Base-by-base conservation (phyloP, 2,329 filamentous ascomycete genomes). In the Fusarium neocosmosporiellum region DNA sequence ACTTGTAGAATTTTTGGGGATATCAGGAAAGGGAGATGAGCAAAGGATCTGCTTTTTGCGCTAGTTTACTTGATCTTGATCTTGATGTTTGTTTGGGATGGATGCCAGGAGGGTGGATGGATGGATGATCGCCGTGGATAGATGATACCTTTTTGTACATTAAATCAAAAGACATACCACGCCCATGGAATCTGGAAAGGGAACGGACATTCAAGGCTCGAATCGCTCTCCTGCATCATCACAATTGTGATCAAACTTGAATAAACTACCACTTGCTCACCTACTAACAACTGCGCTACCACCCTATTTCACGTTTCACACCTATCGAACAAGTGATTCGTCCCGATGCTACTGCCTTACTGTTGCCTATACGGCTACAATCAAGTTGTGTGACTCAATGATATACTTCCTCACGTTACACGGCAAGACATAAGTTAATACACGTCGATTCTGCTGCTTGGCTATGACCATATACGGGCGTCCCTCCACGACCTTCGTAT, bases 121-220 rank as follows among this genome's bases (percentile, higher is more conserved):
- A 41, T 54, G 27, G 55, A 65, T 41, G 37, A 65, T 48, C 39
- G 57, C 36, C 54, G 69, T 63, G 60, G 64, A 76, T 77, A 68
- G 64, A 77, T 68, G 71, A 77, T 77, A 76, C 70, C 71, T 55
- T 36, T 75, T 69, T 76, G 75, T 77, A 77, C 69, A 74, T 34
- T 74, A 72, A 74, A 61, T 34, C 55, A 59, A 46, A 50, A 50
- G 46, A 50, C 46, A 70, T 60, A 67, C 37, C 68, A 43, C 59
- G 33, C 65, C 50, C 46, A 66, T 50, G 64, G 53, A 57, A 58
- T 50, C 37, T 46, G 27, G 39, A 29, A 58, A n/a, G n/a, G n/a
- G n/a, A 43, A 39, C 34, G 24, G 39, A 16, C 18, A 55, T 61
- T 50, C 59, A 24, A 27, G 24, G 55, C 24, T 39, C 36, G 18